Base-by-base conservation (phyloP, 2,329 filamentous ascomycete species). In the Biscogniauxia mediterranea region DNA sequence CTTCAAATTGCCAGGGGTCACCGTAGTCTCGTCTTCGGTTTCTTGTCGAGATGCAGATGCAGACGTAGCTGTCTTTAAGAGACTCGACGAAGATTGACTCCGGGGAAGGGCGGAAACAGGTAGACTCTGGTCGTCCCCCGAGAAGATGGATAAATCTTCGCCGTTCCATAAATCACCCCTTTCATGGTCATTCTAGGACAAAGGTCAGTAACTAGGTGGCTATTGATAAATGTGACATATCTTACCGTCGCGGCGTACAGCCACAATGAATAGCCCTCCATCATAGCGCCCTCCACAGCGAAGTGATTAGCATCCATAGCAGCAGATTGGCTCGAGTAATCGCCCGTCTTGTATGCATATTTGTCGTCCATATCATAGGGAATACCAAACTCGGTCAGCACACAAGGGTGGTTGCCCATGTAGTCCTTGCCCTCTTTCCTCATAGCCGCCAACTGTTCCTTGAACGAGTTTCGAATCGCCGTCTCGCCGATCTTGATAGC, bases 351-450 rank as follows among this genome's bases (percentile, higher is more conserved):
- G 78, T 99, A 99, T 0, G 95, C 95, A 71, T 95, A 83, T 76
- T 97, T 93, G 67, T 97, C 89, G 71, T 99, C 94, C 96, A 99
- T 98, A 73, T 99, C 95, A 73, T 97, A 99, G 0, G 95, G 95
- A 61, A 99, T 97, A 7, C 95, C 95, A 70, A 98, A 98, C 73
- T 99, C 95, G 0, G 92, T 96, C 75, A 97, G 87, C 4, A 99
- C 78, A 68, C 93, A 92, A 0, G 95, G 95, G 69, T 96, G 93
- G 21, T 90, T 87, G 20, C 95, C 95, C 81, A 93, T 92, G 61
- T 92, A 88, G 59, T 96, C 89, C n/a, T 90, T 78, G 0, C 94
- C 96, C 76, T 99, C 95, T 66, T 96, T 84, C 55, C 88, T 85
- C 57, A 99, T 90, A 0, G 89, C 89, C 5, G 86, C 86, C 42